Evolutionary conservation across 2,329 filamentous ascomycete genomes (phyloP).

Genomic region (Penicillium oxalicum): DNA sequence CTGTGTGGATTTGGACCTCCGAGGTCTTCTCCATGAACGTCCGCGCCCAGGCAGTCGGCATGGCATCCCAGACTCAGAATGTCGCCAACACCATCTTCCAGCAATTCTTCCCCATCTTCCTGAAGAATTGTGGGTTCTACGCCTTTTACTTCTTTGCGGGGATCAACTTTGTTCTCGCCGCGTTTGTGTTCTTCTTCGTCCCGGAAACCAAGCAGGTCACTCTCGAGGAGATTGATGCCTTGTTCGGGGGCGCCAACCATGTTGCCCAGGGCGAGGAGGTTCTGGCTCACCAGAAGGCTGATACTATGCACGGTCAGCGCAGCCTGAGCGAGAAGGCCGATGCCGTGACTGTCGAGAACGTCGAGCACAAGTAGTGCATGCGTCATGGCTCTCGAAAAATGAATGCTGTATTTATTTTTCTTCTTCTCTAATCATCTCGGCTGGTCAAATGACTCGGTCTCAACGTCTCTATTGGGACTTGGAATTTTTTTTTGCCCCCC

Average conservation of each 20-base stretch:
- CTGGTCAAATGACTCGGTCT: not conserved
- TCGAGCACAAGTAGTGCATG: conserved; percentile 6
- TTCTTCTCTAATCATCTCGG: not conserved
- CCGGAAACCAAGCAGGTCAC: conserved; percentile 47
- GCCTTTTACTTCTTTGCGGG: conserved; percentile 53
- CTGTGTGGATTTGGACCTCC: conserved; percentile 65
- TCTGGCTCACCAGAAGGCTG: conserved; percentile 21
- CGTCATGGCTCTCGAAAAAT: not conserved
- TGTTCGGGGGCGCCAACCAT: conserved; percentile 36
- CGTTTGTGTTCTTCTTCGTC: conserved; percentile 48
- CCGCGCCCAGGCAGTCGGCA: conserved; percentile 64
- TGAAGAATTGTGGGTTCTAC: conserved; percentile 53
- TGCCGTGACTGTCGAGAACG: conserved; percentile 21
- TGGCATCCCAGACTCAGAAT: conserved; percentile 58
- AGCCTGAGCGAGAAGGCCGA: conserved; percentile 14
- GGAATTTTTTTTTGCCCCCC: no score
- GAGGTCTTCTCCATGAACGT: conserved; percentile 68
- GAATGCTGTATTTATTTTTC: not conserved
- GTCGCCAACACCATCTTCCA: conserved; percentile 63
- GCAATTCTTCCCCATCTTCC: conserved; percentile 65
- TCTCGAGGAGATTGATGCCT: conserved; percentile 34
- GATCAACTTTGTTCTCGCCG: conserved; percentile 46
- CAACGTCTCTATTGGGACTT: no score
- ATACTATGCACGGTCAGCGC: conserved; percentile 9
- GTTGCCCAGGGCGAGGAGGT: conserved; percentile 30